Percentiles rank a stretch among this genome's conserved stretches.
Evolutionary conservation across 148 eudicot genomes (phyloP).

Genomic region (Chenopodium formosanum): DNA sequence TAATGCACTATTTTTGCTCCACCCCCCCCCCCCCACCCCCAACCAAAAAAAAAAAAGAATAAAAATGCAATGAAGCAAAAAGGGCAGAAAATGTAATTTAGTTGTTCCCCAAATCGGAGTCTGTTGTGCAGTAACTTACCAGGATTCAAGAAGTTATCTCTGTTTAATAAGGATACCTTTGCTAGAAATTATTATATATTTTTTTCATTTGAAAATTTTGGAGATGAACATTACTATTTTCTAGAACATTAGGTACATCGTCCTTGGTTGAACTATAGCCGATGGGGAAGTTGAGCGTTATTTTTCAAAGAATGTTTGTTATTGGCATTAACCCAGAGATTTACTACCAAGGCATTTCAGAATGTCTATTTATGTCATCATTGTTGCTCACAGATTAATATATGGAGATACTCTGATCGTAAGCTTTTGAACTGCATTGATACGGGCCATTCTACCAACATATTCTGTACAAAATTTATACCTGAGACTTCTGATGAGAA

Average conservation of each 20-base stretch:
- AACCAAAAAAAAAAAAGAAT: no score
- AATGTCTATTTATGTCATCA: background rate
- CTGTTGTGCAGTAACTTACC: background rate
- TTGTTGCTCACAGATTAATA: conserved; percentile 51
- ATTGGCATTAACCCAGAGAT: background rate
- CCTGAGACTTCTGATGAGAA: conserved; percentile 92
- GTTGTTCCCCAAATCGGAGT: background rate
- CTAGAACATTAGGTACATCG: background rate
- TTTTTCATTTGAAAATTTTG: background rate
- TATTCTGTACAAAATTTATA: conserved; percentile 91
- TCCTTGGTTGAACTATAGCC: background rate
- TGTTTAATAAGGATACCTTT: background rate
- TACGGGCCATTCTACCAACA: conserved; percentile 89
- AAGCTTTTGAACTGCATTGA: conserved; percentile 76
- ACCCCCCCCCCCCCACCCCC: no score
- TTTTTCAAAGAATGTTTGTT: background rate
- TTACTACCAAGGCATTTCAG: background rate
- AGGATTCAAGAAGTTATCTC: background rate
- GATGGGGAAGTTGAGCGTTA: conserved; percentile 11
- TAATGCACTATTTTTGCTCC: background rate
- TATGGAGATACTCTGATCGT: conserved; percentile 73
- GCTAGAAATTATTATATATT: no score
- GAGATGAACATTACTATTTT: background rate
- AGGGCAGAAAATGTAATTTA: background rate
- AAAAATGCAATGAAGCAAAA: background rate